phyloP scores from a whole-genome alignment of 805 yeast genomes.

The Ogataea dorogensis region DNA sequence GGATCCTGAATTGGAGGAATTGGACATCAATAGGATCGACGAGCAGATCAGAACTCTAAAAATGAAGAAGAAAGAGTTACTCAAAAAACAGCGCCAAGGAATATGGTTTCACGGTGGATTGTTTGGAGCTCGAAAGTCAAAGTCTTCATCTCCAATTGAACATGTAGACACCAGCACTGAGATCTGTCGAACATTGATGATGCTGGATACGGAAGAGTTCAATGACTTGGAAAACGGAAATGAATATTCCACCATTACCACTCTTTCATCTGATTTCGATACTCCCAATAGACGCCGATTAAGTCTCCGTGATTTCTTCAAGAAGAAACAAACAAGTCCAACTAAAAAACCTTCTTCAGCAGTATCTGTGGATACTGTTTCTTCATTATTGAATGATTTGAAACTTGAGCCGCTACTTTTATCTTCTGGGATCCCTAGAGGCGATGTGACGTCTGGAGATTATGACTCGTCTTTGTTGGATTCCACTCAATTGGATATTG shows the following conservation, averaged over 20 bases:
- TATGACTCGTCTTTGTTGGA: conserved; percentile 1
- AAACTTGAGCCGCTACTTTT: conserved; percentile 1
- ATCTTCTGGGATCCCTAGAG: neutral
- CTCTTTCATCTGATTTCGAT: conserved; percentile 6
- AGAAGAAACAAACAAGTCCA: conserved; percentile 1
- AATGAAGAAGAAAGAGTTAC: conserved; percentile 15
- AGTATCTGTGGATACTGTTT: neutral
- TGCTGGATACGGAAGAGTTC: neutral
- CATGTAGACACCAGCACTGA: conserved; percentile 1
- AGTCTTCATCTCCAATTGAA: neutral
- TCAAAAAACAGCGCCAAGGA: conserved; percentile 14
- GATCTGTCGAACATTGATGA: neutral
- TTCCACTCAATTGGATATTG: neutral
- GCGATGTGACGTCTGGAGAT: neutral
- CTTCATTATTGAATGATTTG: conserved; percentile 1
- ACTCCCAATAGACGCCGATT: conserved; percentile 6
- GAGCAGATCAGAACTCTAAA: conserved; percentile 15
- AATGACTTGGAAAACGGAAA: neutral
- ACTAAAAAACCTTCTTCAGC: neutral
- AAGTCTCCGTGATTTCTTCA: conserved; percentile 9
- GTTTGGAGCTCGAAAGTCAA: conserved; percentile 6
- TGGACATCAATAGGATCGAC: conserved; percentile 15
- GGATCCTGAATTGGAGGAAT: conserved; percentile 7
- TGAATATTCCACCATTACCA: conserved; percentile 5
- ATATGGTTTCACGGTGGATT: conserved; percentile 16